Percentiles rank a stretch among this genome's conserved stretches.
Evolutionary conservation across 1,284 basidiomycete species (phyloP).

Genomic region (Sphaerobolus stellatus): DNA sequence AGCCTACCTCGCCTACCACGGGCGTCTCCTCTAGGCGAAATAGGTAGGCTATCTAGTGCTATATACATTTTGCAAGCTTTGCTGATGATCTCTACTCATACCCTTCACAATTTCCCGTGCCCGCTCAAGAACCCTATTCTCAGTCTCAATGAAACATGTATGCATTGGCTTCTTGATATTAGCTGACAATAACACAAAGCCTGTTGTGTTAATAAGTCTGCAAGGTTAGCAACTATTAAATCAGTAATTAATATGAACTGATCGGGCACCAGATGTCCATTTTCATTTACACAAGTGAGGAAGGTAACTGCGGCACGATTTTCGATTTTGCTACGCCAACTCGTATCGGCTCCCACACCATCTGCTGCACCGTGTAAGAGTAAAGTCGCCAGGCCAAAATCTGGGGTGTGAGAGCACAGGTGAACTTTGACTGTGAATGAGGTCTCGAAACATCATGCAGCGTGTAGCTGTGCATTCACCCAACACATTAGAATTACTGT

Average conservation of each 20-base stretch:
- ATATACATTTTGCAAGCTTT: background rate
- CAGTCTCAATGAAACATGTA: background rate
- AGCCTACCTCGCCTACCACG: too few species aligned
- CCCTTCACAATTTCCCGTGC: background rate
- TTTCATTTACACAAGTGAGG: background rate
- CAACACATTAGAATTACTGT: too few species aligned
- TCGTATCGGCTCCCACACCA: slow-evolving; percentile 1
- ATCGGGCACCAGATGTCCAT: slow-evolving; percentile 3
- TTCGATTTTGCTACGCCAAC: slow-evolving; percentile 3
- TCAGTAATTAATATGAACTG: background rate
- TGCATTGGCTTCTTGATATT: background rate
- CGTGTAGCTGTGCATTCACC: background rate
- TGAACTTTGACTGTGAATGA: background rate
- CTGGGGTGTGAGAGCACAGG: background rate
- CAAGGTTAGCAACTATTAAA: background rate
- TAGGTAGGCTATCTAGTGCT: too few species aligned
- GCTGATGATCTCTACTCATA: background rate
- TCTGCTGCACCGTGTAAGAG: background rate
- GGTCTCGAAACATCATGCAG: background rate
- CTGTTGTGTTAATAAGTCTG: background rate
- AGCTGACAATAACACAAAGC: background rate
- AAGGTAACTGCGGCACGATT: slow-evolving; percentile 5
- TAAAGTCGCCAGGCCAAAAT: background rate
- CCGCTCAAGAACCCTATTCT: background rate
- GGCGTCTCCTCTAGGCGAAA: too few species aligned